phyloP scores from a whole-genome alignment of 148 eudicot species.

The Rhododendron kiyosumense region DNA sequence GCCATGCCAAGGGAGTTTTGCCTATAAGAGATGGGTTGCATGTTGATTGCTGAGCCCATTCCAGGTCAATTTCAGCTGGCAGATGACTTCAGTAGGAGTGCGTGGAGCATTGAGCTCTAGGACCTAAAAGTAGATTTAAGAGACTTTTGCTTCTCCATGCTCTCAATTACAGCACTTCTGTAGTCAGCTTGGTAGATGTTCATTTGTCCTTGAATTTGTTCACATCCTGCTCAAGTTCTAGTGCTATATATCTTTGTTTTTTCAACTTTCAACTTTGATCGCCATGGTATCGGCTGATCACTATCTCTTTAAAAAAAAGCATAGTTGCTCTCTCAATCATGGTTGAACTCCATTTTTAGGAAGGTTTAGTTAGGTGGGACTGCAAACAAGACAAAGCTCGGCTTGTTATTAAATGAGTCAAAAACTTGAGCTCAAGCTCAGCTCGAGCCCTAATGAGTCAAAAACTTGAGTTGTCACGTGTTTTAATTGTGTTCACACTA shows the following conservation, averaged over 20 bases:
- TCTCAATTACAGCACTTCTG: background rate
- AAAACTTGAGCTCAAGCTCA: too few species aligned
- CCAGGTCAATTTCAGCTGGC: slow-evolving; percentile 5
- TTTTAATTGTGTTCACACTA: too few species aligned
- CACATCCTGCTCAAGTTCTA: background rate
- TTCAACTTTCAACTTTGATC: background rate
- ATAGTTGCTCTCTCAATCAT: background rate
- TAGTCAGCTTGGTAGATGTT: background rate
- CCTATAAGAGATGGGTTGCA: background rate
- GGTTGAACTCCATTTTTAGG: background rate
- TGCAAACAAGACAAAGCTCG: too few species aligned
- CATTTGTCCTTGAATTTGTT: background rate
- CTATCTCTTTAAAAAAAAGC: background rate
- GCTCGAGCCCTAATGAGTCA: too few species aligned
- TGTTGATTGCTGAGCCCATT: slow-evolving; percentile 1
- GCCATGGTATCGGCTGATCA: background rate
- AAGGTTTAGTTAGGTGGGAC: background rate
- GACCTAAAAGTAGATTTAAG: slow-evolving; percentile 2
- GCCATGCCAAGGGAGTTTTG: background rate
- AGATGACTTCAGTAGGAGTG: background rate
- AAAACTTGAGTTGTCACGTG: too few species aligned
- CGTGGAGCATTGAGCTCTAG: background rate
- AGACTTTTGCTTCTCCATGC: background rate
- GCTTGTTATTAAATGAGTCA: too few species aligned
- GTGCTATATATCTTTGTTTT: background rate